Conservation (phyloP, 495 filamentous ascomycete genomes). For the Opeltia flavorubescens region DNA sequence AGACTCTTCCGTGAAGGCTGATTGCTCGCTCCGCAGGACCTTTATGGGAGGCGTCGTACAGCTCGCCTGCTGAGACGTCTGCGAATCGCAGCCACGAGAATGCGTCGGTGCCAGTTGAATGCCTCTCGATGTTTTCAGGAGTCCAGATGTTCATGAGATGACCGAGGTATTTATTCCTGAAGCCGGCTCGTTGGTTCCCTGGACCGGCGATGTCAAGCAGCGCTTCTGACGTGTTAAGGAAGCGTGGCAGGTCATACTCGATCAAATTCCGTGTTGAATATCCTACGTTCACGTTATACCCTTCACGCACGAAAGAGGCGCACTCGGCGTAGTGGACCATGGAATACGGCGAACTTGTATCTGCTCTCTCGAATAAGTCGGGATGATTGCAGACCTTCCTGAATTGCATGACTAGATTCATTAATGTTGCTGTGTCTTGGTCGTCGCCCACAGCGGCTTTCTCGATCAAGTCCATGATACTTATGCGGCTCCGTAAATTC, state of each 20-base stretch:
- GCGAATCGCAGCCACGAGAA: slow-evolving; percentile 90
- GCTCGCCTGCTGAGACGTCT: slow-evolving; percentile 61
- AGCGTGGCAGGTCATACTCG: slow-evolving; percentile 64
- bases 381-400: slow-evolving; percentile 98
- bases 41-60: slow-evolving; percentile 47
- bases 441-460: slow-evolving; percentile 93
- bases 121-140: slow-evolving; percentile 58
- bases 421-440: slow-evolving; percentile 83
- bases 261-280: slow-evolving; percentile 84
- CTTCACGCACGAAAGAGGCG: slow-evolving; percentile 85
- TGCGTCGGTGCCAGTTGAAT: slow-evolving; percentile 36
- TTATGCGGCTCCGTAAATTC: slow-evolving; percentile 87
- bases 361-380: slow-evolving; percentile 89
- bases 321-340: slow-evolving; percentile 81
- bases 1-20: slow-evolving; percentile 30
- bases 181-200: slow-evolving; percentile 62
- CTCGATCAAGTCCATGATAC: slow-evolving; percentile 96
- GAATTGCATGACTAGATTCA: slow-evolving; percentile 99
- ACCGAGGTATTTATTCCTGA: slow-evolving; percentile 54
- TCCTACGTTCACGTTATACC: slow-evolving; percentile 57
- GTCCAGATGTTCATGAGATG: slow-evolving; percentile 84
- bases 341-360: slow-evolving; percentile 75
- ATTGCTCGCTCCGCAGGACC: slow-evolving; percentile 52
- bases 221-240: slow-evolving; percentile 64
- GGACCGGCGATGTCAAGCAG: slow-evolving; percentile 63